These are phyloP conservation scores for Colletotrichum sp. DNA, from an alignment of 2,329 filamentous ascomycete species.

Conservation along the genomic window DNA sequence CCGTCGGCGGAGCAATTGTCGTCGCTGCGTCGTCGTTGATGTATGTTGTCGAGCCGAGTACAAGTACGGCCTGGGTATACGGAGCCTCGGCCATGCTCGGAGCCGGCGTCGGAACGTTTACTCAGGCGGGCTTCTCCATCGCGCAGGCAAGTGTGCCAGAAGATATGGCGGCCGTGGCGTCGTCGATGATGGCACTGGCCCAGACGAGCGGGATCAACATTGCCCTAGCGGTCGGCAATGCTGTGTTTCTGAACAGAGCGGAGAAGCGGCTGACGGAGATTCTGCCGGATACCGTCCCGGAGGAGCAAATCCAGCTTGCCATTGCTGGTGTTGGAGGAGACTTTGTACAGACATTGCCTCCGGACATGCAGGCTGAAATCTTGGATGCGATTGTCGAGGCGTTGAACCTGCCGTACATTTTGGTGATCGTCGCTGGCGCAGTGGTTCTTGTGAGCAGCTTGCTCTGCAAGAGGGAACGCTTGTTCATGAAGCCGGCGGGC, in stretches of 20 bases:
- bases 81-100: conserved; percentile 43
- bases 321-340: conserved; percentile 23
- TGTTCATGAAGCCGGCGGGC: conserved; percentile 4
- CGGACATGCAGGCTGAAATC: conserved; percentile 23
- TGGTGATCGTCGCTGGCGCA: conserved; percentile 42
- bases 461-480: conserved; percentile 14
- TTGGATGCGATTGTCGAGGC: conserved; percentile 30
- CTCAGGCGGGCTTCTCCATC: conserved; percentile 35
- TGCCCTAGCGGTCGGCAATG: conserved; percentile 8
- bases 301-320: conserved; percentile 26
- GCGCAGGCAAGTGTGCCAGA: conserved; percentile 1
- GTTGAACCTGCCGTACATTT: conserved; percentile 15
- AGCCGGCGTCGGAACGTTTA: conserved; percentile 38
- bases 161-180: neutral
- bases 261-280: conserved; percentile 27
- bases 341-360: conserved; percentile 11
- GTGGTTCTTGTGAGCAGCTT: conserved; percentile 30
- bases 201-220: conserved; percentile 20
- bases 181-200: conserved; percentile 1
- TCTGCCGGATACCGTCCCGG: conserved; percentile 25
- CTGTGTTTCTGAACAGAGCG: conserved; percentile 37
- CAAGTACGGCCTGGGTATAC: conserved; percentile 29
- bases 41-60: conserved; percentile 29
- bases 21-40: conserved; percentile 39
- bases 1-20: conserved; percentile 37